A percentile compares a stretch with the other conserved stretches of the same genome.
phyloP scores from a whole-genome alignment of 2,329 filamentous ascomycete genomes.

The Tolypocladium nubicola region DNA sequence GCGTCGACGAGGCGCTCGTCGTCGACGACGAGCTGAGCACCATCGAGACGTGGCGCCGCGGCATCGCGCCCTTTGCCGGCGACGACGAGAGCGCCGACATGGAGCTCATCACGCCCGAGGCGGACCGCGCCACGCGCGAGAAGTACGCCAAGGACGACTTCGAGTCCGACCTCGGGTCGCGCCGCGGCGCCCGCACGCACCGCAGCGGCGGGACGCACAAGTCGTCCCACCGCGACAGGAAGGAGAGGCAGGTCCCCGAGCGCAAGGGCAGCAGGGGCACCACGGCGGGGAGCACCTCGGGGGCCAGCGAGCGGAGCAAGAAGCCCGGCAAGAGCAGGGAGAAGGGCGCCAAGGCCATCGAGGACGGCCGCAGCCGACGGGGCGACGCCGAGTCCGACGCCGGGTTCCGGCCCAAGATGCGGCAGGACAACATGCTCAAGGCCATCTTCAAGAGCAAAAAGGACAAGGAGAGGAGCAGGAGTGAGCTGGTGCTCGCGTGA shows the following conservation, averaged over 20 bases:
- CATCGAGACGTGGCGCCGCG: slow-evolving; percentile 49
- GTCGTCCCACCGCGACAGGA: slow-evolving; percentile 8
- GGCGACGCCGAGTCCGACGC: slow-evolving; percentile 26
- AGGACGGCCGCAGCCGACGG: slow-evolving; percentile 21
- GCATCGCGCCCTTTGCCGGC: slow-evolving; percentile 33
- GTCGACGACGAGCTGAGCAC: slow-evolving; percentile 46
- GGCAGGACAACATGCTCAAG: slow-evolving; percentile 45
- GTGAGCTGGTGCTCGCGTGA: slow-evolving; percentile 17
- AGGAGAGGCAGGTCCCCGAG: slow-evolving; percentile 1
- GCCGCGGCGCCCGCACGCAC: slow-evolving; percentile 20
- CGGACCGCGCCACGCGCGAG: slow-evolving; percentile 33
- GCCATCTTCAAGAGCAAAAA: slow-evolving; percentile 47
- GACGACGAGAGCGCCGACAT: slow-evolving; percentile 38
- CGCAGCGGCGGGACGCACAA: slow-evolving; percentile 13
- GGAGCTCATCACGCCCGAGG: slow-evolving; percentile 47
- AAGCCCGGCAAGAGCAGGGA: slow-evolving; percentile 20
- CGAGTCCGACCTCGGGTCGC: slow-evolving; percentile 23
- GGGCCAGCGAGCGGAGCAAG: slow-evolving; percentile 26
- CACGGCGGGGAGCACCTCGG: slow-evolving; percentile 9
- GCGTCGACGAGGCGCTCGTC: slow-evolving; percentile 45
- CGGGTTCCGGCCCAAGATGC: slow-evolving; percentile 35
- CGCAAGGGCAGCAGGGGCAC: slow-evolving; percentile 4
- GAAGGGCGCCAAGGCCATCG: slow-evolving; percentile 20
- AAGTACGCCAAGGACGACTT: slow-evolving; percentile 25
- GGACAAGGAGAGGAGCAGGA: slow-evolving; percentile 29